phyloP scores from a whole-genome alignment of 257 asterid species.

The Petunia secreta region DNA sequence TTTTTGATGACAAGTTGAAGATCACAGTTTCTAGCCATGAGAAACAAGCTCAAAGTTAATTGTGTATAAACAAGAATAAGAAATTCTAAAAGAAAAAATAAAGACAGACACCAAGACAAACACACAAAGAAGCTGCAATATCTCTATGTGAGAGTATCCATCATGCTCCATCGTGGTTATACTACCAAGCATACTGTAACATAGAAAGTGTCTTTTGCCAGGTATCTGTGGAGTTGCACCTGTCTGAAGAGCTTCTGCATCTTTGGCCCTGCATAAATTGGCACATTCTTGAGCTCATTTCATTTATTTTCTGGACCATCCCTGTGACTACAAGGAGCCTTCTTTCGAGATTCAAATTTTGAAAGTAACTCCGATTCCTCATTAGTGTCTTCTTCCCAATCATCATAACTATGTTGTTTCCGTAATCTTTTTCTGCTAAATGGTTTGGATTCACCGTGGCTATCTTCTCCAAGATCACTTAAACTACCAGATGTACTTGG shows the following conservation, averaged over 20 bases:
- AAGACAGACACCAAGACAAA: background rate
- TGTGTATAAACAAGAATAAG: background rate
- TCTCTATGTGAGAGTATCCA: slow-evolving; percentile 97
- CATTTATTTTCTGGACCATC: slow-evolving; percentile 42
- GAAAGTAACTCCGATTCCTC: slow-evolving; percentile 57
- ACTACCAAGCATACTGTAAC: slow-evolving; percentile 95
- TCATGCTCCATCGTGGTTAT: slow-evolving; percentile 89
- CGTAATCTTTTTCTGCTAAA: slow-evolving; percentile 75
- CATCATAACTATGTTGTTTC: slow-evolving; percentile 46
- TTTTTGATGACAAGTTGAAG: background rate
- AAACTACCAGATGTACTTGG: slow-evolving; percentile 71
- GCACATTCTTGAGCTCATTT: slow-evolving; percentile 43
- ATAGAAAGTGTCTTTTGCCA: slow-evolving; percentile 86
- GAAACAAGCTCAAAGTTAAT: background rate
- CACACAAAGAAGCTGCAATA: slow-evolving; percentile 34
- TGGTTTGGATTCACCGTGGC: slow-evolving; percentile 61
- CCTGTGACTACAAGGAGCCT: slow-evolving; percentile 53
- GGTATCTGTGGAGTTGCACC: slow-evolving; percentile 85
- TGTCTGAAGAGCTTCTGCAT: slow-evolving; percentile 93
- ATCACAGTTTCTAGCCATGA: slow-evolving; percentile 22
- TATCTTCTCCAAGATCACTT: slow-evolving; percentile 80
- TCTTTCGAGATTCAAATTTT: slow-evolving; percentile 61
- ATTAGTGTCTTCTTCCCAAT: slow-evolving; percentile 60
- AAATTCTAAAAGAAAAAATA: slow-evolving; percentile 21
- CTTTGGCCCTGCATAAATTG: slow-evolving; percentile 50